Conservation (phyloP, 1,284 basidiomycete species). For the Anthracocystis walkeri region DNA sequence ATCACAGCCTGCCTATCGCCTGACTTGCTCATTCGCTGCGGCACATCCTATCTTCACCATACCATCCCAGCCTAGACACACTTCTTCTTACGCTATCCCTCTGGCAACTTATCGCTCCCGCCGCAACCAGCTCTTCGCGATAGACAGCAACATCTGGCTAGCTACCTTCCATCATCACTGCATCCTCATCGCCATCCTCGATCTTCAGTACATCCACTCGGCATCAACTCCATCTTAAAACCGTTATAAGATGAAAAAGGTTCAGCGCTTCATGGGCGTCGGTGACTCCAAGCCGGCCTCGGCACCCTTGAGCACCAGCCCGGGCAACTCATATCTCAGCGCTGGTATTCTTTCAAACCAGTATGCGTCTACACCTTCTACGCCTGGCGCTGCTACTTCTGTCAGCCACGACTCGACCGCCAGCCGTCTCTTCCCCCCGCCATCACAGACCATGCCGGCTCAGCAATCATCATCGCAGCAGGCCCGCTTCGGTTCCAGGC, state of each 20-base stretch:
- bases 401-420: constrained; percentile 9
- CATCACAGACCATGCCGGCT: constrained; percentile 13
- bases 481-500: constrained; percentile 12
- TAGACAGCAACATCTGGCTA: too few species aligned
- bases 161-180: background rate
- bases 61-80: too few species aligned
- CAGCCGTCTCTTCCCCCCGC: constrained; percentile 19
- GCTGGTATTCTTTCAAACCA: constrained; percentile 4
- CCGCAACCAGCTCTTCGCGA: too few species aligned
- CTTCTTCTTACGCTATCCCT: too few species aligned
- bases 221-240: background rate
- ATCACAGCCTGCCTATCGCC: background rate
- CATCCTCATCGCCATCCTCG: background rate
- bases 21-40: background rate
- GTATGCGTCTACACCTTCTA: constrained; percentile 2
- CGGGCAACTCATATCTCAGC: constrained; percentile 19
- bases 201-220: background rate
- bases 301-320: constrained; percentile 32
- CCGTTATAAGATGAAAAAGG: constrained; percentile 28
- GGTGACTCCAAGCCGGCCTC: constrained; percentile 51
- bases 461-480: constrained; percentile 17
- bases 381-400: constrained; percentile 3
- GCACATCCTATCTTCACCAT: too few species aligned
- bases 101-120: too few species aligned
- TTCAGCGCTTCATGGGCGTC: constrained; percentile 49